Evolutionary conservation across 495 filamentous ascomycete species (phyloP).

Genomic region (Lophiostoma macrostomum): DNA sequence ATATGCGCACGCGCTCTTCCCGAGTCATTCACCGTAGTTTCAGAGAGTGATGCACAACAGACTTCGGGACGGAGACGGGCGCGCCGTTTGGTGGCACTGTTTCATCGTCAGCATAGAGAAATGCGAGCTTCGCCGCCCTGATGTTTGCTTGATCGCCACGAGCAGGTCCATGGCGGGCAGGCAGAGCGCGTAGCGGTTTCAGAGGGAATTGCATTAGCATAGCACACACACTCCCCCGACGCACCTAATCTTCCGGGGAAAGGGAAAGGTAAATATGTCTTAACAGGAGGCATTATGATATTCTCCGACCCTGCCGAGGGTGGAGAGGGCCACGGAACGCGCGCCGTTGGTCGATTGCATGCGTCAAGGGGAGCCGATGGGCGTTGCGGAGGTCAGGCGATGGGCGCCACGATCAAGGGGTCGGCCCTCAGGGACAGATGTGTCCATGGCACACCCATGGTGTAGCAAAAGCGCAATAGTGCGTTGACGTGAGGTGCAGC

Average conservation of each 20-base stretch:
- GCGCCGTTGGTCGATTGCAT: conserved; percentile 18
- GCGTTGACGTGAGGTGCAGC: conserved; percentile 13
- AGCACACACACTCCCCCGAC: not conserved
- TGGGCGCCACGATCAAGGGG: conserved; percentile 28
- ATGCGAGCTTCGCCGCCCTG: conserved; percentile 3
- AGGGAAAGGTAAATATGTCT: conserved; percentile 22
- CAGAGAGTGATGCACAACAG: conserved; percentile 3
- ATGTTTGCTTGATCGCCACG: conserved; percentile 4
- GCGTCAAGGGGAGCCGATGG: not conserved
- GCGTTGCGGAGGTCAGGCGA: conserved; percentile 29
- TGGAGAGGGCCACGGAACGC: conserved; percentile 12
- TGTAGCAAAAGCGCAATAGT: not conserved
- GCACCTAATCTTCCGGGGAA: conserved; percentile 25
- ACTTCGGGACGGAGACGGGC: not conserved
- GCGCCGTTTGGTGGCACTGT: conserved; percentile 4
- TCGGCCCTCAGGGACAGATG: conserved; percentile 14
- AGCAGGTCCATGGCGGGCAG: not conserved
- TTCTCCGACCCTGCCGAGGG: conserved; percentile 14
- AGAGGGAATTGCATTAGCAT: conserved; percentile 11
- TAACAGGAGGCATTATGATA: conserved; percentile 19
- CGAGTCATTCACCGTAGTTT: conserved; percentile 30
- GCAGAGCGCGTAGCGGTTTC: not conserved
- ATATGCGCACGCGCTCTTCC: not conserved
- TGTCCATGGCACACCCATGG: conserved; percentile 5
- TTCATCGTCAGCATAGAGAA: conserved; percentile 18